Conservation (phyloP, 805 yeast genomes). For the Torulaspora microellipsoides region DNA sequence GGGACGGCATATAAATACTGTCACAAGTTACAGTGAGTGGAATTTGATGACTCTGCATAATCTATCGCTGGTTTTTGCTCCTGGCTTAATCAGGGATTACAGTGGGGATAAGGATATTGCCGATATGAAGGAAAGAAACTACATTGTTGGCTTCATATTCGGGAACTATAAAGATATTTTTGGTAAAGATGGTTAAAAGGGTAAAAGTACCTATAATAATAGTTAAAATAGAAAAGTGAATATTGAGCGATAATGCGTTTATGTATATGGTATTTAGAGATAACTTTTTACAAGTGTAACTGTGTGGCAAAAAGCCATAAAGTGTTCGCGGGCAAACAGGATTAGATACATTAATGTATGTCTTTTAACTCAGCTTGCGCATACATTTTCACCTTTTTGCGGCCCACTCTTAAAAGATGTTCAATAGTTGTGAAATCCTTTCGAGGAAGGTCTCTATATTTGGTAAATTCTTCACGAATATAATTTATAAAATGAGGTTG, state of each 20-base stretch:
- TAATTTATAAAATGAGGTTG: constrained; percentile 43
- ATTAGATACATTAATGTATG: constrained; percentile 37
- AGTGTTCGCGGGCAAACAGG: too few species aligned
- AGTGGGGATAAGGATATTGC: constrained; percentile 75
- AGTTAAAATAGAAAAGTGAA: background rate
- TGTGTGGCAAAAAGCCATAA: too few species aligned
- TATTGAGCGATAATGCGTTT: background rate
- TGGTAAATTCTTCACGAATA: constrained; percentile 58
- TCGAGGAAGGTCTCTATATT: constrained; percentile 53
- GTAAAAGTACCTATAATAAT: background rate
- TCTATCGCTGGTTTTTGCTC: constrained; percentile 89
- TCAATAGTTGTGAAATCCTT: constrained; percentile 84
- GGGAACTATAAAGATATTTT: constrained; percentile 38
- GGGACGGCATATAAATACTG: constrained; percentile 58
- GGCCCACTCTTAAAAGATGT: constrained; percentile 73
- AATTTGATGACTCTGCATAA: constrained; percentile 84
- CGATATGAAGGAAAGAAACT: constrained; percentile 80
- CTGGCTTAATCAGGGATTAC: constrained; percentile 77
- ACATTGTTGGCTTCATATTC: constrained; percentile 68
- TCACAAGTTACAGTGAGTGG: constrained; percentile 46
- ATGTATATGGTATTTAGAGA: background rate
- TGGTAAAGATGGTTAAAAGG: background rate
- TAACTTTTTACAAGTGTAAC: background rate
- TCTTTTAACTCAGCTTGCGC: constrained; percentile 68
- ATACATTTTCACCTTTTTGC: constrained; percentile 65